These are phyloP conservation scores for Cladobotryum protrusum DNA, from an alignment of 2,329 filamentous ascomycete species.

Conservation along the genomic window DNA sequence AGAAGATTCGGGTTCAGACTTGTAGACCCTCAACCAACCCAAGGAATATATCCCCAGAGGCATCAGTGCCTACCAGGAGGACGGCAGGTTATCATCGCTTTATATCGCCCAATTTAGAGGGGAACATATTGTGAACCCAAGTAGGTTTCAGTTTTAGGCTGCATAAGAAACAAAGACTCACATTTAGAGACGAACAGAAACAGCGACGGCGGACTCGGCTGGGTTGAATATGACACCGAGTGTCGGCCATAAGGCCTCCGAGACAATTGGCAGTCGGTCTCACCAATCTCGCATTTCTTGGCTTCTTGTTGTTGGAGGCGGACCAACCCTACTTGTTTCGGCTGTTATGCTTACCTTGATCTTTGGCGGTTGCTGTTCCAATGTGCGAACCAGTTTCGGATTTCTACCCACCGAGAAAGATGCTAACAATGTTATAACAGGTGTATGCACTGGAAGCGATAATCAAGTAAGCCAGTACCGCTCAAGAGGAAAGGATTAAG, in stretches of 20 bases:
- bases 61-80: too few relatives aligned
- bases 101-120: too few relatives aligned
- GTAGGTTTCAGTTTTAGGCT: too few relatives aligned
- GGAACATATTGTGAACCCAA: too few relatives aligned
- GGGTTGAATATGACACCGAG: not conserved
- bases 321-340: conserved; percentile 43
- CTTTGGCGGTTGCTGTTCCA: conserved; percentile 92
- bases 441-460: conserved; percentile 96
- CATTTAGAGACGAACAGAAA: too few relatives aligned
- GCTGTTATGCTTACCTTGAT: conserved; percentile 73
- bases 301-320: not conserved
- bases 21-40: too few relatives aligned
- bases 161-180: too few relatives aligned
- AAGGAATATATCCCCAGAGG: too few relatives aligned
- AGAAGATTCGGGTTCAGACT: too few relatives aligned
- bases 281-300: not conserved
- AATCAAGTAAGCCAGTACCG: conserved; percentile 63
- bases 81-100: too few relatives aligned
- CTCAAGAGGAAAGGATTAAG: not conserved
- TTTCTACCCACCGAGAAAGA: not conserved
- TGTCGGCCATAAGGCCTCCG: not conserved
- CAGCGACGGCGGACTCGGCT: not conserved
- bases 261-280: not conserved
- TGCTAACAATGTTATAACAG: conserved; percentile 36
- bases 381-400: conserved; percentile 51